Evolutionary conservation across 352 stramenopile genomes (phyloP).

Genomic region (Phytophthora podocarpi): DNA sequence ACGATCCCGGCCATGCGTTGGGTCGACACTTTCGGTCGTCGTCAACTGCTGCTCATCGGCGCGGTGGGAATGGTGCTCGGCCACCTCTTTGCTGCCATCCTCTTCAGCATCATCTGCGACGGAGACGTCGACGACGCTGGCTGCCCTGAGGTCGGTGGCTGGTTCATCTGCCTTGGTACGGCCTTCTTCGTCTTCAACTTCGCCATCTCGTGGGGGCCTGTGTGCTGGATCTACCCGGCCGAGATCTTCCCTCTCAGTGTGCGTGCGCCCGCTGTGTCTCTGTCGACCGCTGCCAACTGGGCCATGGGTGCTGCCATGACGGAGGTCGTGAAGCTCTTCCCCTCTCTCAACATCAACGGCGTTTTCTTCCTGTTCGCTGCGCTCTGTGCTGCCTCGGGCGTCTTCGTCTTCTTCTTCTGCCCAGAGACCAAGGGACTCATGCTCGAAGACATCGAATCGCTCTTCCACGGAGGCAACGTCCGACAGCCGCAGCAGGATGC

Average conservation of each 20-base stretch:
- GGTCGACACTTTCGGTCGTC: constrained; percentile 41
- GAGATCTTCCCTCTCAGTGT: no score
- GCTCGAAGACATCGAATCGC: constrained; percentile 33
- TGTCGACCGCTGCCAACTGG: no score
- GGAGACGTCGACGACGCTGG: constrained; percentile 21
- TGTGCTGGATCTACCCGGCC: no score
- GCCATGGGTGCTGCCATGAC: no score
- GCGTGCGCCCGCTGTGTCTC: no score
- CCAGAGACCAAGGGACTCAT: no score
- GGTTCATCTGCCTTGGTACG: constrained; percentile 34
- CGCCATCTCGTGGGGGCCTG: no score
- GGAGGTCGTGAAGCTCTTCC: no score
- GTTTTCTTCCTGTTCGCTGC: no score
- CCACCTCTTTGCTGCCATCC: constrained; percentile 33
- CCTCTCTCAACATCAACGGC: no score
- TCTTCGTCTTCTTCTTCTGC: constrained; percentile 45
- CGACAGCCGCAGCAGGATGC: neutral
- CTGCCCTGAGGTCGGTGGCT: constrained; percentile 21
- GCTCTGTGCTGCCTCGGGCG: no score
- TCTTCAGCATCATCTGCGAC: constrained; percentile 35
- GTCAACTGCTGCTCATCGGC: constrained; percentile 33
- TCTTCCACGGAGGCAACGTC: constrained; percentile 24
- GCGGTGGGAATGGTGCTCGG: constrained; percentile 37
- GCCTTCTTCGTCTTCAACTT: no score
- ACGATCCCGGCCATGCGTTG: constrained; percentile 39